Evolutionary conservation across 345 rosid genomes (phyloP), one percentile per base, ranked within the genome.

Genomic region (Populus davidiana): DNA sequence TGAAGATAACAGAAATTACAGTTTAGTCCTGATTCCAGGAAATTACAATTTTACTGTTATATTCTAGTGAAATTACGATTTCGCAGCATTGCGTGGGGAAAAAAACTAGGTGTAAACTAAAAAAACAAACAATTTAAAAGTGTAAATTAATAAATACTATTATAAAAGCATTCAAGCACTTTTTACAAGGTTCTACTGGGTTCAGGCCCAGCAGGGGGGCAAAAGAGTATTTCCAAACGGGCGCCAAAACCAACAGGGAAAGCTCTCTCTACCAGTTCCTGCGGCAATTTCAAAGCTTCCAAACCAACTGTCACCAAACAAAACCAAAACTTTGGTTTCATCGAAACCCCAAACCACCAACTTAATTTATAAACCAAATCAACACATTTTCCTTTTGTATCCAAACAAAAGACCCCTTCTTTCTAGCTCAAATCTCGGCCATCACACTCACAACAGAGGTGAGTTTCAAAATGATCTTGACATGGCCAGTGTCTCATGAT

Each of bases 321-420:
- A 76, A 76, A 44, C 72, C 49, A 43, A 71, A 61, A 75, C 84
- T 59, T 81, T 63, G 86, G 73, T 86, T 75, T 77, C 85, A 86
- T 81, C 88, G 86, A 86, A 81, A 64, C 80, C 38, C 4, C 47
- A 43, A 11, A 43, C 47, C 13, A 43, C 47, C 47, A 43, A 43
- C 47, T 43, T 43, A 47, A 47, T 47, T 12, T 47, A 47, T 47
- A 47, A 47, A 47, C 18, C 52, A 47, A 3, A 14, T 6, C 52
- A 47, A 1, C 6, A 14, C 52, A 14, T 14, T 47, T 14, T 5
- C 18, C 12, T 47, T 47, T 47, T 47, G 52, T 47, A 14, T 47
- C 52, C 52, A 50, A 50, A 49, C 54, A 16, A 7, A 6, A 43
- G 4, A 4, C 47, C 59, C 21, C 59, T 6, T 50, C 23, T 50